Evolutionary conservation across 768 basidiomycete species (phyloP).

Genomic region (Boletus patriciae): DNA sequence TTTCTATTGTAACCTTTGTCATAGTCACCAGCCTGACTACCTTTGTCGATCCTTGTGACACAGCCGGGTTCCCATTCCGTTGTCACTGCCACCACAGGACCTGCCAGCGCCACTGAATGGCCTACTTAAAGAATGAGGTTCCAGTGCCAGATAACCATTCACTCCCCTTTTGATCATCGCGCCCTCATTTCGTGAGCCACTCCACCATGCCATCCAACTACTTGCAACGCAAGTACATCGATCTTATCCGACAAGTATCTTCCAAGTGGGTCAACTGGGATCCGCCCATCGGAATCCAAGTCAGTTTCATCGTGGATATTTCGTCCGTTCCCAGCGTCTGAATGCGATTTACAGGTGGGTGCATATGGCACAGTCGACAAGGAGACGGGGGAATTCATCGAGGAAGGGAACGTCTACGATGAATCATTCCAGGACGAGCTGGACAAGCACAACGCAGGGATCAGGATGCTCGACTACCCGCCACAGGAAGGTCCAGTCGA

Average conservation of each 20-base stretch:
- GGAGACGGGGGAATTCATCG: conserved; percentile 31
- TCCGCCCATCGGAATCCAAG: conserved; percentile 28
- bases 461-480: conserved; percentile 17
- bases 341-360: conserved; percentile 29
- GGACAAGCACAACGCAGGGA: conserved; percentile 4
- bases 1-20: no score
- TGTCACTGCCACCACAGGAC: no score
- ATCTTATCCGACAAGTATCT: conserved; percentile 32
- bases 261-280: conserved; percentile 43
- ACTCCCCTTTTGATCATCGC: no score
- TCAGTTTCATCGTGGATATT: conserved; percentile 6
- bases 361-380: conserved; percentile 36
- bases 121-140: neutral
- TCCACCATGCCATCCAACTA: conserved; percentile 8
- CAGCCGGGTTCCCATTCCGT: neutral
- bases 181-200: no score
- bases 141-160: neutral
- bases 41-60: no score
- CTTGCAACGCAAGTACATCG: conserved; percentile 35
- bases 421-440: conserved; percentile 20
- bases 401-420: conserved; percentile 39
- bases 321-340: neutral
- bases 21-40: no score
- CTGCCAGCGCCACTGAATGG: neutral
- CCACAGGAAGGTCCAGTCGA: conserved; percentile 6